phyloP scores from a whole-genome alignment of 306 rosid species.

The Chamaecrista fasciculata region DNA sequence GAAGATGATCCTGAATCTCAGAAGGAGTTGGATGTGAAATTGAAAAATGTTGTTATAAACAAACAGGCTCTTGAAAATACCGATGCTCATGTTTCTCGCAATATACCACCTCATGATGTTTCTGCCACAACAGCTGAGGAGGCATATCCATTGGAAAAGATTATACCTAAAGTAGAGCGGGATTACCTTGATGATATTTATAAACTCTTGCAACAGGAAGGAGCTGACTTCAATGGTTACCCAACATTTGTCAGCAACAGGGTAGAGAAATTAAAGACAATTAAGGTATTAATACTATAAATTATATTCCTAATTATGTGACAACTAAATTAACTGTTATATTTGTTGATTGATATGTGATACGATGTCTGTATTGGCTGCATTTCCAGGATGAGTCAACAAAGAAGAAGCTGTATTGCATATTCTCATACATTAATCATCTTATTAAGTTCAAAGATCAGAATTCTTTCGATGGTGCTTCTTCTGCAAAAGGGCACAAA shows the following conservation, averaged over 20 bases:
- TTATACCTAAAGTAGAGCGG: conserved; percentile 75
- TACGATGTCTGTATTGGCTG: too few relatives aligned
- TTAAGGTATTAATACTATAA: conserved; percentile 48
- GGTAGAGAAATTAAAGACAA: conserved; percentile 44
- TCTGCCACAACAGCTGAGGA: conserved; percentile 69
- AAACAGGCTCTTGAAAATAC: conserved; percentile 55
- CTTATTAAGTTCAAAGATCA: conserved; percentile 77
- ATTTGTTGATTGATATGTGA: too few relatives aligned
- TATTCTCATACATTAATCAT: conserved; percentile 72
- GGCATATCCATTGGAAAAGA: conserved; percentile 76
- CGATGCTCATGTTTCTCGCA: conserved; percentile 45
- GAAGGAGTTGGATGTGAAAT: conserved; percentile 49
- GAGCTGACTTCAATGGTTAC: conserved; percentile 41
- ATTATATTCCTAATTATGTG: conserved; percentile 2
- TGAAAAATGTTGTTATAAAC: conserved; percentile 54
- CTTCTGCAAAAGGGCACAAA: conserved; percentile 52
- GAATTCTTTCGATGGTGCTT: conserved; percentile 46
- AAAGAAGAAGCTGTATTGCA: conserved; percentile 51
- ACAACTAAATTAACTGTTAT: not conserved
- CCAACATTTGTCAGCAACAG: conserved; percentile 66
- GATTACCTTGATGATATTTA: conserved; percentile 63
- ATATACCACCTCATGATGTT: conserved; percentile 68
- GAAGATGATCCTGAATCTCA: conserved; percentile 50
- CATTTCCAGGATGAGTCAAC: conserved; percentile 68
- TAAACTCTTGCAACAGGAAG: conserved; percentile 35